Conservation (phyloP, 1,284 basidiomycete species). For the Gomphus bonarii region DNA sequence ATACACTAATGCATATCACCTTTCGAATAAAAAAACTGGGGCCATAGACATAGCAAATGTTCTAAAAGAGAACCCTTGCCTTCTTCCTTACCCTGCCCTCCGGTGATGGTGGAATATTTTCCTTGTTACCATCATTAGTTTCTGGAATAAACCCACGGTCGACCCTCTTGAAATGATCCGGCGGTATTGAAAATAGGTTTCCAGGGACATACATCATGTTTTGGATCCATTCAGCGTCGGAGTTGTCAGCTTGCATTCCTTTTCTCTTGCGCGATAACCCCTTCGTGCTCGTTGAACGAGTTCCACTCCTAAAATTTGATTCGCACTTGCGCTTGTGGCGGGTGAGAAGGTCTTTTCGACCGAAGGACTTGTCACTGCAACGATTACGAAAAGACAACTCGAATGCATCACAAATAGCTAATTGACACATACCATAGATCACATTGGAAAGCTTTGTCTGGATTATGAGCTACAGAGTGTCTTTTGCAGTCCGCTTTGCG, state of each 20-base stretch:
- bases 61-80: neutral
- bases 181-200: neutral
- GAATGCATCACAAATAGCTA: neutral
- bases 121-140: neutral
- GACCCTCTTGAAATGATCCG: neutral
- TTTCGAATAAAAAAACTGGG: neutral
- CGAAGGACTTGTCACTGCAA: neutral
- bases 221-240: neutral
- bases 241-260: neutral
- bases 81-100: neutral
- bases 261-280: neutral
- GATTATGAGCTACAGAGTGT: neutral
- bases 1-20: neutral
- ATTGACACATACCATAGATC: neutral
- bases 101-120: neutral
- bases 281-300: neutral
- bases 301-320: neutral
- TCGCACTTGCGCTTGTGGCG: neutral
- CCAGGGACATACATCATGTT: neutral
- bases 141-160: neutral
- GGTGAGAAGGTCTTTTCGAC: neutral
- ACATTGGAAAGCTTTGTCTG: neutral
- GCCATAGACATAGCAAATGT: neutral
- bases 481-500: constrained; percentile 4
- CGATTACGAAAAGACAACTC: neutral